phyloP scores from a whole-genome alignment of 2,329 filamentous ascomycete genomes.

The Fusarium xylarioides region DNA sequence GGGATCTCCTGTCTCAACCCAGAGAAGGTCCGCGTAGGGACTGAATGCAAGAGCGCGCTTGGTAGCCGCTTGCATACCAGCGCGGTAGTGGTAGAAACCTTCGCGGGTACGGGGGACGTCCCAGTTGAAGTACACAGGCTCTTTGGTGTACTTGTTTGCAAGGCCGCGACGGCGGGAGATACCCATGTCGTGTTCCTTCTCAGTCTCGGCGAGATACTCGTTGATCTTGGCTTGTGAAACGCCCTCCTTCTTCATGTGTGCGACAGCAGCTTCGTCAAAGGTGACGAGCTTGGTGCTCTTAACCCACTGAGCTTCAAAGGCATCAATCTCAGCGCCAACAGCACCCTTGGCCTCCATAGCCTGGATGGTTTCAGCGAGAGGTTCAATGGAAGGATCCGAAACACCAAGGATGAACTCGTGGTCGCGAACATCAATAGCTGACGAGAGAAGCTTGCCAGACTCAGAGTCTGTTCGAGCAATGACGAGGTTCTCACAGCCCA shows the following conservation, averaged over 20 bases:
- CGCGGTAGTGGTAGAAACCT: slow-evolving; percentile 90
- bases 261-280: slow-evolving; percentile 88
- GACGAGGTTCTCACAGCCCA: slow-evolving; percentile 94
- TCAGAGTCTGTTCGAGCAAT: slow-evolving; percentile 97
- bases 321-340: slow-evolving; percentile 80
- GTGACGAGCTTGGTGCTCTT: slow-evolving; percentile 85
- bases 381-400: slow-evolving; percentile 75
- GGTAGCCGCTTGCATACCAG: slow-evolving; percentile 85
- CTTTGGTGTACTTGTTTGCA: slow-evolving; percentile 72
- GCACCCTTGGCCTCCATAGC: slow-evolving; percentile 87
- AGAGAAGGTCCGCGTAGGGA: slow-evolving; percentile 92
- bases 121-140: slow-evolving; percentile 84
- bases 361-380: slow-evolving; percentile 88
- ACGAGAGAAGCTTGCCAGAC: slow-evolving; percentile 88
- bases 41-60: slow-evolving; percentile 93
- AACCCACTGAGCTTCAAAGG: slow-evolving; percentile 87
- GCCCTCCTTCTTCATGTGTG: slow-evolving; percentile 74
- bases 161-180: slow-evolving; percentile 79
- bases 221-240: slow-evolving; percentile 71
- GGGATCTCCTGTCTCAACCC: slow-evolving; percentile 95
- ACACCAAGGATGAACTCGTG: slow-evolving; percentile 97
- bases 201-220: slow-evolving; percentile 71
- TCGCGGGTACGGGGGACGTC: slow-evolving; percentile 93
- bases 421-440: slow-evolving; percentile 90
- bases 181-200: slow-evolving; percentile 75